Evolutionary conservation across 495 filamentous ascomycete species (phyloP).

Genomic region (Beverwykella pulmonaria): DNA sequence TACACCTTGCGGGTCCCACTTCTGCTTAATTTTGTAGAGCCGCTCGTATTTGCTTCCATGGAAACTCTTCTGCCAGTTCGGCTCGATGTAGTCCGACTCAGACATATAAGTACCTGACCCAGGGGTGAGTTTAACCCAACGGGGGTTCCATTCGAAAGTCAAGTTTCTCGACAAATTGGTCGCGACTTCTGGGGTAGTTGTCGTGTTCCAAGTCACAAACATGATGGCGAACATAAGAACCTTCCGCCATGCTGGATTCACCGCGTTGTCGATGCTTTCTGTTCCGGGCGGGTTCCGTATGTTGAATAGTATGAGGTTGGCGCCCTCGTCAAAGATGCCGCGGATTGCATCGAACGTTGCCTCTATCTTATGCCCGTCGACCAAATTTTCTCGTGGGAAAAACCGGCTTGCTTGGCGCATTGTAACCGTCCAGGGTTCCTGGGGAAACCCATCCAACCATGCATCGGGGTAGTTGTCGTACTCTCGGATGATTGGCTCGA

Average conservation of each 20-base stretch:
- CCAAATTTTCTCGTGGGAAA: no score
- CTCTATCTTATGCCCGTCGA: no score
- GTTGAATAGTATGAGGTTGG: conserved; percentile 11
- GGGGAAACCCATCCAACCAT: no score
- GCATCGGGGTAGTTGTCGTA: no score
- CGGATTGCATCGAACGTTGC: no score
- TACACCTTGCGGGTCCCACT: conserved; percentile 21
- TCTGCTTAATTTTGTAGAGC: conserved; percentile 20
- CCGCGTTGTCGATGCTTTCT: conserved; percentile 14
- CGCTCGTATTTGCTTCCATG: conserved; percentile 17
- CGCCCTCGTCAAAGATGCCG: conserved; percentile 12
- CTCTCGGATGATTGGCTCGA: no score
- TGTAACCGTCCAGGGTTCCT: no score
- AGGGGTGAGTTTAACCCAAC: conserved; percentile 7
- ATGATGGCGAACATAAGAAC: conserved; percentile 19
- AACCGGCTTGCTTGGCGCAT: no score
- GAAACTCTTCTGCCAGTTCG: conserved; percentile 26
- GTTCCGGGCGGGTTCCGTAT: background rate
- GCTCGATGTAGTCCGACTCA: conserved; percentile 24
- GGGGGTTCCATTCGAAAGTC: no score
- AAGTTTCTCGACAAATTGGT: no score
- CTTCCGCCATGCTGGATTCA: conserved; percentile 36
- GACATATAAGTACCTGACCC: conserved; percentile 27
- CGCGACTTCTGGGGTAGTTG: background rate
- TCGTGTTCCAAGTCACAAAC: background rate